Conservation (phyloP, 176 grass and related monocot species). For the Avena eriantha region DNA sequence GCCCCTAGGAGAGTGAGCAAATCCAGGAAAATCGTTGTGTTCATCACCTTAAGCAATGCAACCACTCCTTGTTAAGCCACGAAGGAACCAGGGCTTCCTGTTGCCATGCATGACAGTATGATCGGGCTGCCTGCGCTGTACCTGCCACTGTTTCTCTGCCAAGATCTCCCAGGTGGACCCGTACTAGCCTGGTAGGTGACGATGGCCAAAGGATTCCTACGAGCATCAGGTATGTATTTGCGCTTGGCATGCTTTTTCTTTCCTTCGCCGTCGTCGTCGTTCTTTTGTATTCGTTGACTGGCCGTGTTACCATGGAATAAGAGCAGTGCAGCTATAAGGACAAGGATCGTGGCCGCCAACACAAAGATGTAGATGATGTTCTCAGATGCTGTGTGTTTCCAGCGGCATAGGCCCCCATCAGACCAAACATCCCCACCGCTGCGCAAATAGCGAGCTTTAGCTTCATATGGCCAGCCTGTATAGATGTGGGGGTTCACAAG, state of each 20-base stretch:
- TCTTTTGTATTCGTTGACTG: neutral
- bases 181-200: constrained; percentile 50
- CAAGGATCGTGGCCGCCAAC: constrained; percentile 17
- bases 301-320: neutral
- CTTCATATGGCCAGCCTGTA: constrained; percentile 38
- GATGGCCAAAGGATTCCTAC: constrained; percentile 42
- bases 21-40: neutral
- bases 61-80: constrained; percentile 28
- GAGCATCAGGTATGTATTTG: constrained; percentile 49
- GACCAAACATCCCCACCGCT: constrained; percentile 35
- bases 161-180: constrained; percentile 45
- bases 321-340: neutral
- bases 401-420: constrained; percentile 56
- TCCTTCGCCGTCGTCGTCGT: no score
- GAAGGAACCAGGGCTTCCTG: constrained; percentile 28
- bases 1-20: constrained; percentile 12
- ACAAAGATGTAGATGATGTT: constrained; percentile 48
- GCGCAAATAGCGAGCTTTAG: constrained; percentile 52
- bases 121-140: constrained; percentile 36
- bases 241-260: neutral
- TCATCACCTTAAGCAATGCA: constrained; percentile 9
- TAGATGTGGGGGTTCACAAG: constrained; percentile 50
- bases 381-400: constrained; percentile 43
- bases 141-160: constrained; percentile 29
- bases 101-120: constrained; percentile 41